Evolutionary conservation across 176 grass and related monocot species (phyloP).

Genomic region (Aegilops sharonensis): DNA sequence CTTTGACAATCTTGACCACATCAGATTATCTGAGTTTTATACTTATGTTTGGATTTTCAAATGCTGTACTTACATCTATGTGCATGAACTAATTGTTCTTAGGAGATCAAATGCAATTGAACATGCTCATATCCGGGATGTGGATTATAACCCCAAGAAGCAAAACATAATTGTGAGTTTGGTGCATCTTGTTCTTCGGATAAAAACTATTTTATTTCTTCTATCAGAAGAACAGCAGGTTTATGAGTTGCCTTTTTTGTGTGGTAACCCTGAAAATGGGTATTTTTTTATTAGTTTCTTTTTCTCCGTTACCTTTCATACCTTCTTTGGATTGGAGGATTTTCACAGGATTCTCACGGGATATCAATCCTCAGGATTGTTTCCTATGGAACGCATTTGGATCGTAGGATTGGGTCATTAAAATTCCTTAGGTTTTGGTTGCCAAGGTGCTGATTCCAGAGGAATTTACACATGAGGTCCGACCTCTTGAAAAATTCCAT

Average conservation of each 20-base stretch:
- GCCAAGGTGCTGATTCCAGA: too few species aligned
- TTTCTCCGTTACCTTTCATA: slow-evolving; percentile 19
- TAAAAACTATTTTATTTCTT: slow-evolving; percentile 16
- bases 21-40: slow-evolving; percentile 11
- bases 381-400: too few species aligned
- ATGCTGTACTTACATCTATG: slow-evolving; percentile 29
- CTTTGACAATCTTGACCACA: slow-evolving; percentile 25
- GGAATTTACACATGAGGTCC: too few species aligned
- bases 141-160: slow-evolving; percentile 97
- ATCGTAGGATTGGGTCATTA: too few species aligned
- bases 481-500: too few species aligned
- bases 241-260: slow-evolving; percentile 5
- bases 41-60: slow-evolving; percentile 19
- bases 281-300: neutral
- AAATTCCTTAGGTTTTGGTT: too few species aligned
- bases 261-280: neutral
- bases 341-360: too few species aligned
- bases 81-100: slow-evolving; percentile 23
- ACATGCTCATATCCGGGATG: slow-evolving; percentile 74
- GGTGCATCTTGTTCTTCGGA: slow-evolving; percentile 17
- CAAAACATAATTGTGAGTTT: slow-evolving; percentile 86
- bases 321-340: too few species aligned
- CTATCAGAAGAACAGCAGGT: neutral
- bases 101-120: slow-evolving; percentile 83
- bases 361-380: too few species aligned